phyloP scores from a whole-genome alignment of 768 basidiomycete genomes.

The Boletus sensibilis region DNA sequence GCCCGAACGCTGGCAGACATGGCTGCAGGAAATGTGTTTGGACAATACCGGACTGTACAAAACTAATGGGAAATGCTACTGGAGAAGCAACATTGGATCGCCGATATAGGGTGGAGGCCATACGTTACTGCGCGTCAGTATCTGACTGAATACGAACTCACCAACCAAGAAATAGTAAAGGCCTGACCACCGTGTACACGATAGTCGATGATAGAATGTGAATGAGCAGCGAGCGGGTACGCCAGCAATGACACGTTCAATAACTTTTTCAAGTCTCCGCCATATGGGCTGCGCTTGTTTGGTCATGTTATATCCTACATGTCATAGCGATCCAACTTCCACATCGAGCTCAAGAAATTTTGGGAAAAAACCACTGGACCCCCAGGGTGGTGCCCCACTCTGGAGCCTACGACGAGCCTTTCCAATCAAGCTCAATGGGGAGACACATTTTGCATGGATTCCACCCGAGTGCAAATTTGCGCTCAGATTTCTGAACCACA shows the following conservation, averaged over 20 bases:
- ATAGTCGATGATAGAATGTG: neutral
- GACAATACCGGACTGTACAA: slow-evolving; percentile 24
- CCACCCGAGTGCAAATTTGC: too few relatives aligned
- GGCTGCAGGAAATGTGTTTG: slow-evolving; percentile 5
- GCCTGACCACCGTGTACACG: neutral
- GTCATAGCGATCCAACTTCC: too few relatives aligned
- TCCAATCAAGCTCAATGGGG: too few relatives aligned
- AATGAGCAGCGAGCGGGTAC: neutral
- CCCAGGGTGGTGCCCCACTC: too few relatives aligned
- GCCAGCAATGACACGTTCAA: neutral
- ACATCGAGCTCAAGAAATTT: too few relatives aligned
- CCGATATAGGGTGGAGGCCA: neutral
- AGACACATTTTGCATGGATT: too few relatives aligned
- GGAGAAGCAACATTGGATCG: neutral
- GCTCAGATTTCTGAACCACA: too few relatives aligned
- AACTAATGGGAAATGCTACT: slow-evolving; percentile 5
- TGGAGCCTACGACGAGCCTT: too few relatives aligned
- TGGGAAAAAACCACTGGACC: too few relatives aligned
- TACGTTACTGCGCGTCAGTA: neutral
- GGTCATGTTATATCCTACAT: slow-evolving; percentile 7
- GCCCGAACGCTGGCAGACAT: slow-evolving; percentile 57
- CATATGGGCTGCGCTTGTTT: slow-evolving; percentile 15
- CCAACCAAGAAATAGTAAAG: neutral
- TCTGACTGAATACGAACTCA: neutral
- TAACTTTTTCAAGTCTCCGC: neutral